A percentile compares a stretch with the other conserved stretches of the same genome.
These are phyloP conservation scores for Penicillium concentricum DNA, from an alignment of 2,329 filamentous ascomycete genomes.

Conservation along the genomic window DNA sequence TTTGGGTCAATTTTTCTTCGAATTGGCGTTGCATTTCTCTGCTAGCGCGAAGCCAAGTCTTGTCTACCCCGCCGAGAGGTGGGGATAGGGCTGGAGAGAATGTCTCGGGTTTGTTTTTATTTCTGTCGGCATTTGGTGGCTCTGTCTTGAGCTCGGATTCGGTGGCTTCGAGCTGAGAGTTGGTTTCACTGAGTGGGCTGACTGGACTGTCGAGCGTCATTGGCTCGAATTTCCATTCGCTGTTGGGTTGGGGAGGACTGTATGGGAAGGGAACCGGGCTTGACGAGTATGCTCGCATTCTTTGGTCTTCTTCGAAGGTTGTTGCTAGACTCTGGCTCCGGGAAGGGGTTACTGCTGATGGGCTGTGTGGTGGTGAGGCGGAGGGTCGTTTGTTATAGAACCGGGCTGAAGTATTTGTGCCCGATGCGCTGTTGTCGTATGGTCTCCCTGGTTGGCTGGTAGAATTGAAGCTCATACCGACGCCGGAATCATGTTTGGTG, in stretches of 20 bases:
- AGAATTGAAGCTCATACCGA: conserved; percentile 5
- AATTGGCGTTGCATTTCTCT: conserved; percentile 3
- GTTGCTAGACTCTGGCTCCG: conserved; percentile 12
- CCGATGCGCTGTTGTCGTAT: conserved; percentile 1
- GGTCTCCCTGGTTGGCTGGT: neutral
- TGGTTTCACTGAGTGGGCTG: conserved; percentile 1
- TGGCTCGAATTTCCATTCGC: conserved; percentile 1
- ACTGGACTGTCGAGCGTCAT: neutral
- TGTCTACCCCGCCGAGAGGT: conserved; percentile 10
- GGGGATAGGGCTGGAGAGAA: neutral
- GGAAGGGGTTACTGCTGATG: neutral
- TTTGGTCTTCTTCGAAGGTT: conserved; percentile 1
- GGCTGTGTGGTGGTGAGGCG: conserved; percentile 5
- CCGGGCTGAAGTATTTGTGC: conserved; percentile 3
- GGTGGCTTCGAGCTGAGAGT: neutral
- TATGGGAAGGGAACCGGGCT: conserved; percentile 19
- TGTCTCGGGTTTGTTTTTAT: neutral
- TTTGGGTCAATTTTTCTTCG: neutral
- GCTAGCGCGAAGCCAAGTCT: conserved; percentile 15
- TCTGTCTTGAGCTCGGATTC: neutral
- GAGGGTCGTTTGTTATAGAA: conserved; percentile 19
- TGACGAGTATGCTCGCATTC: conserved; percentile 9
- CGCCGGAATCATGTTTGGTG: conserved; percentile 16
- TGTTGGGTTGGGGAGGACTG: conserved; percentile 16
- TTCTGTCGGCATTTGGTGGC: neutral